Conservation (phyloP, 768 basidiomycete genomes). For the Mycena belliarum region DNA sequence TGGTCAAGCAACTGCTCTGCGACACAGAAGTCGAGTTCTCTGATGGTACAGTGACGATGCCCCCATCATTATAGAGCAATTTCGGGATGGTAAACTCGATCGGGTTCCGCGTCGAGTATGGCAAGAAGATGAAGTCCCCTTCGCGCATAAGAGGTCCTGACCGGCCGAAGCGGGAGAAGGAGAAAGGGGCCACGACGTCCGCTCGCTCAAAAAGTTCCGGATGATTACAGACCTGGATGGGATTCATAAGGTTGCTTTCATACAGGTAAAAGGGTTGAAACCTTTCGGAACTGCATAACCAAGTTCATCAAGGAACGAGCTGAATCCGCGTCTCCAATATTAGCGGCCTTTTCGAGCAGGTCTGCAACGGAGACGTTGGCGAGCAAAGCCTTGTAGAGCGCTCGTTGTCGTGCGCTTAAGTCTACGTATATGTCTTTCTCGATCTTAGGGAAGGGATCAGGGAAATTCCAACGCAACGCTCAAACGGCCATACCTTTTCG, state of each 20-base stretch:
- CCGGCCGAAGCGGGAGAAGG: slow-evolving; percentile 80
- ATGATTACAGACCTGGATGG: slow-evolving; percentile 87
- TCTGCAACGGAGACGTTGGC: slow-evolving; percentile 95
- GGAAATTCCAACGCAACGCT: slow-evolving; percentile 6
- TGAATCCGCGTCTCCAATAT: slow-evolving; percentile 87
- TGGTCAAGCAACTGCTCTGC: slow-evolving; percentile 57
- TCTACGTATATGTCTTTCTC: slow-evolving; percentile 96
- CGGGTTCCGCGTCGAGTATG: slow-evolving; percentile 87
- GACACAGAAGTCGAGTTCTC: slow-evolving; percentile 49
- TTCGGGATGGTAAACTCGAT: slow-evolving; percentile 79
- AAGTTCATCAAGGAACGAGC: slow-evolving; percentile 97
- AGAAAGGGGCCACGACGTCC: slow-evolving; percentile 91
- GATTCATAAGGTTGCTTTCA: not conserved
- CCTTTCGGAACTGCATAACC: slow-evolving; percentile 99
- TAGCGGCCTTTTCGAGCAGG: slow-evolving; percentile 89
- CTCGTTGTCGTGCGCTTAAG: slow-evolving; percentile 88
- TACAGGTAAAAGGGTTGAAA: slow-evolving; percentile 28
- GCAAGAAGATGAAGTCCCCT: slow-evolving; percentile 77
- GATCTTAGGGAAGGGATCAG: slow-evolving; percentile 55
- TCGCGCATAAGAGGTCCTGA: slow-evolving; percentile 85
- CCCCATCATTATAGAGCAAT: slow-evolving; percentile 77
- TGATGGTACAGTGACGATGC: slow-evolving; percentile 64
- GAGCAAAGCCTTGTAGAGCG: slow-evolving; percentile 85
- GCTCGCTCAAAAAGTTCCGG: slow-evolving; percentile 97
- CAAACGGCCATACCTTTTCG: slow-evolving; percentile 70